Base-by-base conservation (phyloP, 345 rosid genomes). In the Odontarrhena argentea region DNA sequence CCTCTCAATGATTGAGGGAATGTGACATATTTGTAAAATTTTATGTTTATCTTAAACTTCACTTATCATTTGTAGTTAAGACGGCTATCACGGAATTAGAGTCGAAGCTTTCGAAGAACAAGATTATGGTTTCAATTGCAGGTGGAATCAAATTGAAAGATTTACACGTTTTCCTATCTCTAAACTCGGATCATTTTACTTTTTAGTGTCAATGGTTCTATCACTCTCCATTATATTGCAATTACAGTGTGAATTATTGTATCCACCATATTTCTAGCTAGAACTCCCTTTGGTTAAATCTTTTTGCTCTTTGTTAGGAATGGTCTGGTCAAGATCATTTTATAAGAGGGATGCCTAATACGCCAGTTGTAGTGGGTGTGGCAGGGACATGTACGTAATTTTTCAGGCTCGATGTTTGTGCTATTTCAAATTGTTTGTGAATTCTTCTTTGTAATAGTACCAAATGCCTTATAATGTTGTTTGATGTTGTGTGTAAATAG, bases 121-220 rank as follows among this genome's bases (percentile, higher is more conserved):
- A 91, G 79, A 91, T 94, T 80, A 74, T 94, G 76, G 96, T 94
- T 75, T 94, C 97, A 3, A 82, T 91, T 75, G 97, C 88, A 64
- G 99, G 95, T 3, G 99, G 97, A 66, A 73, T 83, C 4, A 88
- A 81, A 67, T 65, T 94, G 84, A 85, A 83, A 60, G 97, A 94
- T 74, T 79, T 91, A 70, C 84, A 88, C 87, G 99, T 90, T 76
- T 77, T 71, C 60, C 34, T 37, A 28, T 46, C 44, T 55, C 1
- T 43, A 43, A 18, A 18, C 22, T 18, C 22, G 22, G n/a, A 9
- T 14, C 9, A 0, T 52, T 25, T 40, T 41, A 15, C 5, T 38
- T 52, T 53, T 34, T 47, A 11, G 35, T 59, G 44, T 42, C 40
- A 40, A 8, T 69, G 30, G 22, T 18, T 18, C 22, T 18, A 18